Conservation (phyloP, 176 grass and related monocot genomes). For the Oryza australiensis region DNA sequence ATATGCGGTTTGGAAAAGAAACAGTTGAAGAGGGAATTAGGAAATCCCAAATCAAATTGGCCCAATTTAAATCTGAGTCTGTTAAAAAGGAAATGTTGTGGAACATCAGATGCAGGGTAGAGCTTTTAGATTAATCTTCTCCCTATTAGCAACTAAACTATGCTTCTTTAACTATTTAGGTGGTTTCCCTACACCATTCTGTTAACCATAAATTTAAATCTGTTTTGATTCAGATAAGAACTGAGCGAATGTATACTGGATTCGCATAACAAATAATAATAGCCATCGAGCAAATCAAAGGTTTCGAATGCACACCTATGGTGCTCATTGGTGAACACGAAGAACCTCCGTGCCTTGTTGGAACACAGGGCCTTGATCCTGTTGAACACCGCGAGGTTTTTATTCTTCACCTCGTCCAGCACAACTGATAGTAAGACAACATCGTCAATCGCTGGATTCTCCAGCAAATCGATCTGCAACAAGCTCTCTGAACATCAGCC, state of each 20-base stretch:
- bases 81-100: background rate
- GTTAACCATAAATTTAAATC: background rate
- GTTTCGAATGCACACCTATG: conserved; percentile 57
- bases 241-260: background rate
- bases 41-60: background rate
- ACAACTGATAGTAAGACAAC: conserved; percentile 90
- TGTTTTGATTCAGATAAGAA: background rate
- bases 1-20: background rate
- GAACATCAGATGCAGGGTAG: background rate
- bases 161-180: background rate
- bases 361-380: conserved; percentile 87
- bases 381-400: conserved; percentile 85
- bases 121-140: background rate
- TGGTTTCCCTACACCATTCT: background rate
- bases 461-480: conserved; percentile 85
- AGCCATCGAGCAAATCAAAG: background rate
- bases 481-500: conserved; percentile 6
- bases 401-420: conserved; percentile 91
- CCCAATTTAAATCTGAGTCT: background rate
- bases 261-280: background rate
- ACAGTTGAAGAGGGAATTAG: background rate
- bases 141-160: background rate
- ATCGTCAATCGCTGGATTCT: conserved; percentile 82
- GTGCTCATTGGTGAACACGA: conserved; percentile 89
- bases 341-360: conserved; percentile 73